Base-by-base conservation (phyloP, 1,139 yeast genomes). In the Suhomyces maxii region DNA sequence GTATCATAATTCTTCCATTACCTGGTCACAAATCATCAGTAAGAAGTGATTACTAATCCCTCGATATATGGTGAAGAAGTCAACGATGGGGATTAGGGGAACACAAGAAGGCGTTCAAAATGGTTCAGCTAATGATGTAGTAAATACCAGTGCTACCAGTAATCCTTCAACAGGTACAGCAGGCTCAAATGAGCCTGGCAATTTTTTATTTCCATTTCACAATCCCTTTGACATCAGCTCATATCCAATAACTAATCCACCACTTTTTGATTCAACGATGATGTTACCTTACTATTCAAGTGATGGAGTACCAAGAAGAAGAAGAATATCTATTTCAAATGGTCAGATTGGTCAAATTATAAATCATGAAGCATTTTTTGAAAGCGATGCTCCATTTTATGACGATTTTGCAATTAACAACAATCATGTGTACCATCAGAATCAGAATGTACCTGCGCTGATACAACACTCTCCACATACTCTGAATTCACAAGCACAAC, bases 321-420 rank as follows among this genome's bases (percentile, higher is more conserved):
- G 91, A 56, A 65, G 80, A 53, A 80, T 86, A 6, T 85, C 91
- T 37, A 85, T 86, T 42, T 84, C 90, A 11, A 85, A 85, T 64
- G 93, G 93, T 55, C 93, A 85, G 60, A 85, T 86, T 54, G 86
- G 89, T 39, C 91, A 86, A 59, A 78, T 82, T 35, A 69, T 81
- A 34, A 74, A 64, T 56, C 79, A 75, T 52, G 79, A 75, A 48
- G 77, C 77, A 2, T 63, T 66, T 36, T 67, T 69, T 38, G 68
- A 68, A 40, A 61, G 62, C 39, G 68, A 61, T 14, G 56, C 45
- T 5, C 32, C 12, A 26, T 30, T 43, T 32, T 50, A 54, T 18
- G 63, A 60, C 7, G 65, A 58, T 26, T 41, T 48, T 26, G 9
- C 31, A 11, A 9, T 28, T 9, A 28, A 11, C n/a, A 28, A 9